Evolutionary conservation across 768 basidiomycete genomes (phyloP), one percentile per base, ranked within the genome.

Genomic region (Rhodotorula kratochvilovae): DNA sequence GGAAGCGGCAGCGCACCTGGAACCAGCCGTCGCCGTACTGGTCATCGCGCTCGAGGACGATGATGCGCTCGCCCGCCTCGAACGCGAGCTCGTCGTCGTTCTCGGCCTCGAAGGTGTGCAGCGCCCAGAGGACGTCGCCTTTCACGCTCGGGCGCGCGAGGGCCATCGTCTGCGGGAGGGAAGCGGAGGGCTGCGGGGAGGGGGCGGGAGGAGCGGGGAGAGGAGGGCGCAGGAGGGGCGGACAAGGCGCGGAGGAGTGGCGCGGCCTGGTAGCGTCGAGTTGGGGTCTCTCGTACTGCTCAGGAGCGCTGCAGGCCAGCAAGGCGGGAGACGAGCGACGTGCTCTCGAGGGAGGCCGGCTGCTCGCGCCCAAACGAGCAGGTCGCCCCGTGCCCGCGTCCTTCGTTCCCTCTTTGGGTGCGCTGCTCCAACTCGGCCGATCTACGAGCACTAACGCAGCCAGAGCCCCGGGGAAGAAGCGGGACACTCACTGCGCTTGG

Each of bases 21-120:
- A 92, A 98, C 96, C 96, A 98, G 27, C 95, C 96, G 80, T 99
- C 96, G 29, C 86, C 86, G 79, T 90, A 98, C 67, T 86, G 81
- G 74, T 98, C 96, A 78, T 98, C 96, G 81, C 87, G 91, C 83
- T 98, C 95, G 53, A 97, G 67, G 39, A 99, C 87, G 78, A 91
- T 88, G 76, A 98, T 91, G 66, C 86, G 84, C 75, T 98, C 92
- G 4, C 94, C 94, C 8, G 87, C 88, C 54, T 82, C 84, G 79
- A 98, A 96, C 1, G 87, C 77, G 50, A 98, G 85, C 81, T 99
- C 96, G 81, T 99, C 96, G 62, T 90, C 90, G 80, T 97, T 87
- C 82, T 99, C 93, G 6, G 96, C 94, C 8, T 81, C 77, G 76
- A 97, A 98, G 76, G 89, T 88, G 79, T 95, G 91, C 0, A 72